Percentiles rank a stretch among this genome's conserved stretches.
Conservation (phyloP, 2,329 filamentous ascomycete species). For the Neofusicoccum sp. region DNA sequence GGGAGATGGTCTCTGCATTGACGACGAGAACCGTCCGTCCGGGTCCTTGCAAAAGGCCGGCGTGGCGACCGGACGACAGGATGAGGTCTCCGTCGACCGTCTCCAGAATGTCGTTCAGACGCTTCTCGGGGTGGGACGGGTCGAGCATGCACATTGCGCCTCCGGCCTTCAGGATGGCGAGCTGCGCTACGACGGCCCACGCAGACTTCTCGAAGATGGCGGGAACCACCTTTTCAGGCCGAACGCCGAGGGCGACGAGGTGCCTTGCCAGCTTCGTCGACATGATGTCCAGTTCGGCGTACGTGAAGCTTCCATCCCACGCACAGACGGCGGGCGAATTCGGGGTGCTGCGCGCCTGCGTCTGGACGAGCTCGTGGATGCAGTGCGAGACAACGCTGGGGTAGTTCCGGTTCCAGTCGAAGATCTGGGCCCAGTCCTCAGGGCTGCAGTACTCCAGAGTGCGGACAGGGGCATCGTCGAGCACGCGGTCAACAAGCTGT, state of each 20-base stretch:
- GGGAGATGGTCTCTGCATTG: background rate
- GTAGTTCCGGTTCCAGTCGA: conserved; percentile 10
- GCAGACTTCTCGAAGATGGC: conserved; percentile 14
- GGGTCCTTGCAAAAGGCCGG: conserved; percentile 1
- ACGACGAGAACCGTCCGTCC: background rate
- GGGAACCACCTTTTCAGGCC: conserved; percentile 11
- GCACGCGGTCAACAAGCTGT: conserved; percentile 7
- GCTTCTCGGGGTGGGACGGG: conserved; percentile 22
- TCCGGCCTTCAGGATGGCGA: conserved; percentile 40
- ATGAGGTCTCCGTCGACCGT: conserved; percentile 35
- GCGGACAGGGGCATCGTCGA: conserved; percentile 1
- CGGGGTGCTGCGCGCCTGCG: conserved; percentile 31
- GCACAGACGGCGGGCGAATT: conserved; percentile 50
- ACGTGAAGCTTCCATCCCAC: conserved; percentile 55
- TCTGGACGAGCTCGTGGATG: conserved; percentile 51
- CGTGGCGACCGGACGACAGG: conserved; percentile 30
- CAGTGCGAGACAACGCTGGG: conserved; percentile 32
- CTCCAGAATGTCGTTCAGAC: conserved; percentile 22
- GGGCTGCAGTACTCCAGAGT: conserved; percentile 2
- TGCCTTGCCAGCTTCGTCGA: conserved; percentile 40
- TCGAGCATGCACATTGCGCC: conserved; percentile 32
- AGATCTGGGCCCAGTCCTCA: background rate
- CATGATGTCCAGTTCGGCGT: conserved; percentile 45
- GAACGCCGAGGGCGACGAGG: conserved; percentile 37
- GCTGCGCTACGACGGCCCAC: conserved; percentile 38